A percentile compares a stretch with the other conserved stretches of the same genome.
Conservation (phyloP, 2,329 filamentous ascomycete genomes). For the Xylariaceae sp. region DNA sequence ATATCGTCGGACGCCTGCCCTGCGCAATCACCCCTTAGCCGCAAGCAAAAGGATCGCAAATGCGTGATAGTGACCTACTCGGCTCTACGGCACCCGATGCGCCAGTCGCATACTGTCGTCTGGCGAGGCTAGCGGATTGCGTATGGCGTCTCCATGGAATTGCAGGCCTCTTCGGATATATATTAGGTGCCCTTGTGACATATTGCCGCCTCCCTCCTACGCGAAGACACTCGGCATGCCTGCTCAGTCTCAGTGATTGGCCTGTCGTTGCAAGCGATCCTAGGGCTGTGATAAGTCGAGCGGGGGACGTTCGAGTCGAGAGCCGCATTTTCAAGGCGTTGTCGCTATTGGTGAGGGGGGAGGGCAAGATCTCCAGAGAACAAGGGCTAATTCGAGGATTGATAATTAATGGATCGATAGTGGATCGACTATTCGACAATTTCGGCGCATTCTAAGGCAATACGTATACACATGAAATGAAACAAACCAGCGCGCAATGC, state of each 20-base stretch:
- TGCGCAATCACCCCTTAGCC: conserved; percentile 3
- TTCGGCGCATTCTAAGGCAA: background rate
- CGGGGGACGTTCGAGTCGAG: conserved; percentile 17
- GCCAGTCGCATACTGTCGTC: conserved; percentile 21
- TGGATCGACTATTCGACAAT: background rate
- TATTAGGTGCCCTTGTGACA: conserved; percentile 9
- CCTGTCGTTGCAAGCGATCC: conserved; percentile 18
- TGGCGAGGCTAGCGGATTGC: conserved; percentile 7
- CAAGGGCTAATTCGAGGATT: too few relatives aligned
- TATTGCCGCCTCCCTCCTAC: conserved; percentile 18
- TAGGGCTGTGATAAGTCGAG: conserved; percentile 16
- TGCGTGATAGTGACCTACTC: conserved; percentile 17
- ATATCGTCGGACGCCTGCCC: conserved; percentile 31
- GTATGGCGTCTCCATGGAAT: conserved; percentile 3
- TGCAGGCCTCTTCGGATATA: background rate
- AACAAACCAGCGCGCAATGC: background rate
- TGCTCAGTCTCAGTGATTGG: conserved; percentile 8
- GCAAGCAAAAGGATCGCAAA: conserved; percentile 4
- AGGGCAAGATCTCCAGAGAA: too few relatives aligned
- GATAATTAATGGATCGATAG: too few relatives aligned
- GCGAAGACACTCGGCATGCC: conserved; percentile 17
- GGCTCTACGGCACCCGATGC: conserved; percentile 16
- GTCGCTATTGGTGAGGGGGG: conserved; percentile 1
- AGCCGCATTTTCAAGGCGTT: conserved; percentile 22
- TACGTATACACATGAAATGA: background rate